Conservation (phyloP, 805 yeast species). For the Saitoella complicata region DNA sequence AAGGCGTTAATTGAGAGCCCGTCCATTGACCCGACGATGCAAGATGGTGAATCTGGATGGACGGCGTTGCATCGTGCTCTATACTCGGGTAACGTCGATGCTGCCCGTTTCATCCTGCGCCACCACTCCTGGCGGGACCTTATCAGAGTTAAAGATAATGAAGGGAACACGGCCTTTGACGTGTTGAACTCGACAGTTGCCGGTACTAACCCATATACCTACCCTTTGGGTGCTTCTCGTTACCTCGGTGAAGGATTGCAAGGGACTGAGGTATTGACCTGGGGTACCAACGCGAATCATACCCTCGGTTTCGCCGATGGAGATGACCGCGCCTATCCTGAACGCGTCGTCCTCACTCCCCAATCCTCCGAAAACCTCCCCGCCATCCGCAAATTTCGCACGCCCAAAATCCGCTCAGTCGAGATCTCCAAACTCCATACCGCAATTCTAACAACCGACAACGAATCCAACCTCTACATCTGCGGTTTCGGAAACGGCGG, state of each 20-base stretch:
- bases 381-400: constrained; percentile 20
- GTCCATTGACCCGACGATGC: constrained; percentile 28
- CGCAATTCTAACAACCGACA: constrained; percentile 36
- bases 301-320: constrained; percentile 54
- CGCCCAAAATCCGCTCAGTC: constrained; percentile 33
- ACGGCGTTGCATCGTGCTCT: constrained; percentile 61
- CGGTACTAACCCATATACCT: constrained; percentile 9
- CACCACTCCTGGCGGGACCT: constrained; percentile 16
- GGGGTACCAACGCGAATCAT: constrained; percentile 47
- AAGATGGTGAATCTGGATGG: constrained; percentile 70
- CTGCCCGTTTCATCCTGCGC: constrained; percentile 30
- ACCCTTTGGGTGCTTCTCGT: too few species aligned
- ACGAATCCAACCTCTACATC: constrained; percentile 31
- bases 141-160: constrained; percentile 48
- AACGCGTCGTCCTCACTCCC: constrained; percentile 21
- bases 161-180: constrained; percentile 58
- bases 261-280: constrained; percentile 33
- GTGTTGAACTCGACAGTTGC: constrained; percentile 25
- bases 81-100: constrained; percentile 36
- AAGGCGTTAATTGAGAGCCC: constrained; percentile 32
- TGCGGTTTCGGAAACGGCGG: constrained; percentile 62
- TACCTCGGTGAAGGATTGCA: too few species aligned
- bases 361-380: constrained; percentile 9
- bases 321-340: constrained; percentile 32
- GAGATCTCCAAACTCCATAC: constrained; percentile 52